Evolutionary conservation across 495 filamentous ascomycete species (phyloP).

Genomic region (Trichoderma asperelloides): DNA sequence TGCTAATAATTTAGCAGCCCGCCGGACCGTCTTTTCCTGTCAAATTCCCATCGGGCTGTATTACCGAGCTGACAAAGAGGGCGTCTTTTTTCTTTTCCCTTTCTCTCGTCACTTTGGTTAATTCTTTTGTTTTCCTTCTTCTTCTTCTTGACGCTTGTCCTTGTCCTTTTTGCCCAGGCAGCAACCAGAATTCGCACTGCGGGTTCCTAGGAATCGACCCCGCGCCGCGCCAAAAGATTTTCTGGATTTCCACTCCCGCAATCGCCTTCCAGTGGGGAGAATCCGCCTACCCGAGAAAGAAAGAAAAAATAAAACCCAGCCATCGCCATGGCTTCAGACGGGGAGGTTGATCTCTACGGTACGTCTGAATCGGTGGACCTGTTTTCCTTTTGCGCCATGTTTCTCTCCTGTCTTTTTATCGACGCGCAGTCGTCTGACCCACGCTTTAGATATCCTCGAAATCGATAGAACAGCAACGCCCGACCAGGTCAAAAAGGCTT

Average conservation of each 20-base stretch:
- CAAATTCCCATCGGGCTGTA: too few relatives aligned
- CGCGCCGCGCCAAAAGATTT: slow-evolving; percentile 6
- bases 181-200: not conserved
- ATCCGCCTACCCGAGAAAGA: not conserved
- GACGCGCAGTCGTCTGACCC: not conserved
- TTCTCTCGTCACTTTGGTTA: too few relatives aligned
- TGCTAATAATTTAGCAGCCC: too few relatives aligned
- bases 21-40: too few relatives aligned
- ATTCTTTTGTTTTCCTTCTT: not conserved
- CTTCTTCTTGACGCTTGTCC: not conserved
- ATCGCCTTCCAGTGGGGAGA: not conserved
- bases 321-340: slow-evolving; percentile 19
- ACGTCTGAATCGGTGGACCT: slow-evolving; percentile 15
- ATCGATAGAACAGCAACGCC: slow-evolving; percentile 60
- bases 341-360: slow-evolving; percentile 64
- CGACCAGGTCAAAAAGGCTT: slow-evolving; percentile 91
- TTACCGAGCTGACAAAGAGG: too few relatives aligned
- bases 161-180: not conserved
- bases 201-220: not conserved
- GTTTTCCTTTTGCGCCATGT: not conserved
- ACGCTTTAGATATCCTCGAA: slow-evolving; percentile 58
- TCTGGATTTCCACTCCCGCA: not conserved
- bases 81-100: not conserved
- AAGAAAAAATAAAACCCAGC: not conserved
- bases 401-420: not conserved